phyloP scores from a whole-genome alignment of 352 stramenopile species.

The Pythium dissotocum region DNA sequence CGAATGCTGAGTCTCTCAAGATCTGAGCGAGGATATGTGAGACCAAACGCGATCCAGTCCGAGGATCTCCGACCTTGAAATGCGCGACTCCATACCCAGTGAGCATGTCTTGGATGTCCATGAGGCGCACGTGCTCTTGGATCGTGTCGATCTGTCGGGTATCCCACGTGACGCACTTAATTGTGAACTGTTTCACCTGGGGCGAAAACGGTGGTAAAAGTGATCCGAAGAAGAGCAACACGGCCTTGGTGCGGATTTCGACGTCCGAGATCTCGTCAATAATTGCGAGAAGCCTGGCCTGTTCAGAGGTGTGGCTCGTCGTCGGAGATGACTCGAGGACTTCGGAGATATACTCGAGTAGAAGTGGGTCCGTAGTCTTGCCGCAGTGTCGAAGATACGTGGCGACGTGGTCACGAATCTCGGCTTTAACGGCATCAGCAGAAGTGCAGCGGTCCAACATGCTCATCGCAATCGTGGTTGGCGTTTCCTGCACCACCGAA shows the following conservation, averaged over 20 bases:
- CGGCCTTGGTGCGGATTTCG: constrained; percentile 24
- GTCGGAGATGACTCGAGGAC: constrained; percentile 22
- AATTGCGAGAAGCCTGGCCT: constrained; percentile 28
- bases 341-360: constrained; percentile 35
- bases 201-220: constrained; percentile 57
- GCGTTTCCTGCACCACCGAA: constrained; percentile 37
- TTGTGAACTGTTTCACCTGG: constrained; percentile 48
- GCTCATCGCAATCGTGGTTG: constrained; percentile 68
- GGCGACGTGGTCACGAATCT: constrained; percentile 45
- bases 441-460: constrained; percentile 62
- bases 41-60: constrained; percentile 49
- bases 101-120: constrained; percentile 82
- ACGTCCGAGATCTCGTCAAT: constrained; percentile 30
- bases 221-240: constrained; percentile 33
- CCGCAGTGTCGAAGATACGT: constrained; percentile 52
- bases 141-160: constrained; percentile 48
- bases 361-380: constrained; percentile 38
- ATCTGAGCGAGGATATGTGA: constrained; percentile 64
- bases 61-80: constrained; percentile 54
- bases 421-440: constrained; percentile 32
- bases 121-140: constrained; percentile 62
- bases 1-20: constrained; percentile 40
- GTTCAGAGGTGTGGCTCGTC: constrained; percentile 21
- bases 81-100: constrained; percentile 54
- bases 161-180: constrained; percentile 39